Conservation (phyloP, 2,329 filamentous ascomycete genomes). For the Catunica adiposa region DNA sequence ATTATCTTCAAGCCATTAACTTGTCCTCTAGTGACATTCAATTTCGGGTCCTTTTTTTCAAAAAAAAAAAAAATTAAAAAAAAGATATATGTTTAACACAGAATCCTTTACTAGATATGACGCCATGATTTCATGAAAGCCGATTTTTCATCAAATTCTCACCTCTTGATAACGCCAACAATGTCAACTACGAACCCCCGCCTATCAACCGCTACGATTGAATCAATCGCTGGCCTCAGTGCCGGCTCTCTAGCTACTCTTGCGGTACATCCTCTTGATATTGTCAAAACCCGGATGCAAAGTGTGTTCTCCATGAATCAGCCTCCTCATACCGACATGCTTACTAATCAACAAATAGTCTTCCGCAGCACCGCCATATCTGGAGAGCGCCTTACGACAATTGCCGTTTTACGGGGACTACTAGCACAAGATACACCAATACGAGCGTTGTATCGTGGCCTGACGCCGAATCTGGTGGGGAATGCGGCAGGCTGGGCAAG, state of each 20-base stretch:
- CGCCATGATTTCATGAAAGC: background rate
- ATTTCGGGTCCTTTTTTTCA: too few species aligned
- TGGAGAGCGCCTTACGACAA: background rate
- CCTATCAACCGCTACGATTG: conserved; percentile 49
- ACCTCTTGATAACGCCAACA: background rate
- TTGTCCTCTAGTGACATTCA: too few species aligned
- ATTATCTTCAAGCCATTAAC: too few species aligned
- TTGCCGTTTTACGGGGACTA: background rate
- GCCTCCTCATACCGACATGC: background rate
- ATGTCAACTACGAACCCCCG: background rate
- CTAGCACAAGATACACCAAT: conserved; percentile 35
- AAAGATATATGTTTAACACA: too few species aligned
- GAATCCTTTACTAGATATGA: background rate
- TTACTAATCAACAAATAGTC: background rate
- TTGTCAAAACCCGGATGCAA: conserved; percentile 93
- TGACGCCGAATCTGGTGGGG: conserved; percentile 78
- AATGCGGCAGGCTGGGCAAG: conserved; percentile 82
- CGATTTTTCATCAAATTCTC: background rate
- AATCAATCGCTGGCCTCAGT: conserved; percentile 76
- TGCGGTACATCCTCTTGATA: conserved; percentile 78
- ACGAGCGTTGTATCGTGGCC: conserved; percentile 67
- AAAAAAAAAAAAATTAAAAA: too few species aligned
- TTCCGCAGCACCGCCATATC: conserved; percentile 2
- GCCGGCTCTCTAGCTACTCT: conserved; percentile 78
- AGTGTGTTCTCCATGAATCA: conserved; percentile 32